Conservation (phyloP, 2,329 filamentous ascomycete genomes). For the Tolypocladium cylindrosporum region DNA sequence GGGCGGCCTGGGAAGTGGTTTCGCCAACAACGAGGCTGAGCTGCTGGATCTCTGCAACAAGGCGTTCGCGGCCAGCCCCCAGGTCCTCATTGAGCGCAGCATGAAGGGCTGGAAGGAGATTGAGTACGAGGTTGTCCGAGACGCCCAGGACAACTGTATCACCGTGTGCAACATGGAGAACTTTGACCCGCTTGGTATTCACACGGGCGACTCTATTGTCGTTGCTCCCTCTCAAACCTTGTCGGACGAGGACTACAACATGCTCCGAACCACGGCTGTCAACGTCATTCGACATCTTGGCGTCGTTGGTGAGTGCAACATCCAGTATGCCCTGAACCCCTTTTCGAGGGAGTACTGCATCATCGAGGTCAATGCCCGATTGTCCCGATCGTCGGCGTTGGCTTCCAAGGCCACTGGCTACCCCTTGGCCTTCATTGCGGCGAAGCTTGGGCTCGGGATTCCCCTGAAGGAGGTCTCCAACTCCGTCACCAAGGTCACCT, state of each 20-base stretch:
- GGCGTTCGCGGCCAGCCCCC: constrained; percentile 88
- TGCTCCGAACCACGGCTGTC: constrained; percentile 92
- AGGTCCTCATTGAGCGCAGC: constrained; percentile 91
- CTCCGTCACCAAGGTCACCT: constrained; percentile 89
- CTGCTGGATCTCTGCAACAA: constrained; percentile 84
- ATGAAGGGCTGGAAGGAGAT: constrained; percentile 99
- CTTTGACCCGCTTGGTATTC: constrained; percentile 95
- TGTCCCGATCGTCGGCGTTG: constrained; percentile 89
- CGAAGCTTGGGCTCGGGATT: constrained; percentile 90
- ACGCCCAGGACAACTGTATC: constrained; percentile 95
- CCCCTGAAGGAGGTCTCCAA: constrained; percentile 95
- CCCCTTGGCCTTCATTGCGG: constrained; percentile 89
- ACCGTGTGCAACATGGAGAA: constrained; percentile 99
- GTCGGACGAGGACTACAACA: constrained; percentile 97
- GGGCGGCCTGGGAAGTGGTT: constrained; percentile 89
- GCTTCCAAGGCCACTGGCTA: constrained; percentile 97
- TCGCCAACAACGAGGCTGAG: constrained; percentile 79
- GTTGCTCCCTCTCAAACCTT: constrained; percentile 95
- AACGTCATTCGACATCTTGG: constrained; percentile 96
- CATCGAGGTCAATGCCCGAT: constrained; percentile 94
- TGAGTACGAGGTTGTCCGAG: constrained; percentile 95
- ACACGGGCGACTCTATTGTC: constrained; percentile 96
- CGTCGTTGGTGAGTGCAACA: constrained; percentile 97
- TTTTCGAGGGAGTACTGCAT: constrained; percentile 96
- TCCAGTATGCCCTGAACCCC: constrained; percentile 94